Evolutionary conservation across 2,329 filamentous ascomycete genomes (phyloP).

Genomic region (Westerdykella aurantiaca): DNA sequence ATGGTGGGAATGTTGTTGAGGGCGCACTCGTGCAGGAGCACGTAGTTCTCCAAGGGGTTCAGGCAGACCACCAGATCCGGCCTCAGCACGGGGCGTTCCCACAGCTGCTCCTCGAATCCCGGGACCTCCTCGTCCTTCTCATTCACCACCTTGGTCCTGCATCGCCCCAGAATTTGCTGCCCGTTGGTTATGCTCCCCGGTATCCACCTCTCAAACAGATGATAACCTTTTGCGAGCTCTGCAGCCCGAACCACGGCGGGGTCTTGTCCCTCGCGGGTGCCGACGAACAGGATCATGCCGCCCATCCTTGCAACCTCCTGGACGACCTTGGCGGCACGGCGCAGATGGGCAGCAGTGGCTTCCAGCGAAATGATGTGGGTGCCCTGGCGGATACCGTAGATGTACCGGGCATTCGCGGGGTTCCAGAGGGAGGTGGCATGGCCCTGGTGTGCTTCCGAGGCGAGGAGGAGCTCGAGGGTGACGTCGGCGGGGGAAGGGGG

Average conservation of each 20-base stretch:
- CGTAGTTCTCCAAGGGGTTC: conserved; percentile 89
- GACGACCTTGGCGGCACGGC: conserved; percentile 89
- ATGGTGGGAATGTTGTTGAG: conserved; percentile 87
- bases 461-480: conserved; percentile 75
- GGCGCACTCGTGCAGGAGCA: conserved; percentile 85
- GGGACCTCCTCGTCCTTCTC: conserved; percentile 59
- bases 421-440: conserved; percentile 92
- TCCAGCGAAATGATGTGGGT: conserved; percentile 94
- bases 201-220: conserved; percentile 89
- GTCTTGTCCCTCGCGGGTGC: conserved; percentile 76
- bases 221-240: conserved; percentile 69
- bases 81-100: conserved; percentile 60
- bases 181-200: conserved; percentile 90
- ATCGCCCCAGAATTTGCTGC: conserved; percentile 73
- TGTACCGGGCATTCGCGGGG: conserved; percentile 87
- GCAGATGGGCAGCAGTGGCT: conserved; percentile 77
- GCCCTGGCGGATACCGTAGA: conserved; percentile 80
- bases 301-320: conserved; percentile 77
- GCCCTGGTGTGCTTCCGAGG: conserved; percentile 55
- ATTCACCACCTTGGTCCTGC: conserved; percentile 69
- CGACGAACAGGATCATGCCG: conserved; percentile 84
- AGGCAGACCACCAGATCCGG: conserved; percentile 90
- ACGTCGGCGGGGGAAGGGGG: conserved; percentile 75
- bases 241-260: conserved; percentile 76
- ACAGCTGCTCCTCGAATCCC: conserved; percentile 62